Conservation (phyloP, 2,329 filamentous ascomycete species). For the Diatrype stigma region DNA sequence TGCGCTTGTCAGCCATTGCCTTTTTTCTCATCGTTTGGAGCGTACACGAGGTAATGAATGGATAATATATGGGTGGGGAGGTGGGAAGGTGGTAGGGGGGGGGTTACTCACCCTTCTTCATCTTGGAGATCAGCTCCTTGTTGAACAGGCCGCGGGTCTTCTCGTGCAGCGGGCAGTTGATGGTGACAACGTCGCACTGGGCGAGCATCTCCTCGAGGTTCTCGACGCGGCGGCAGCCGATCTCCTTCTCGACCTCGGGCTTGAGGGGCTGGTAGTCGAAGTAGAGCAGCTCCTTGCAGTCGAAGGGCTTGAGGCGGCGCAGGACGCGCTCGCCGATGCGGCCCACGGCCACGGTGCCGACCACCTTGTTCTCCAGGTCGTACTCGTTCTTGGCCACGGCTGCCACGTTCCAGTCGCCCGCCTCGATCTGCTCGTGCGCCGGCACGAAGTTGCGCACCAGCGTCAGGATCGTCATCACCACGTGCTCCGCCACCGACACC, state of each 20-base stretch:
- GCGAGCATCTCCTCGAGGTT: constrained; percentile 87
- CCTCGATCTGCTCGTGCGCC: constrained; percentile 87
- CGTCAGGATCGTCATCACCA: constrained; percentile 96
- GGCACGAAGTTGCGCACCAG: constrained; percentile 98
- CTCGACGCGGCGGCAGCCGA: constrained; percentile 87
- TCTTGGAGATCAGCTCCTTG: constrained; percentile 97
- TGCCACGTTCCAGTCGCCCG: constrained; percentile 92
- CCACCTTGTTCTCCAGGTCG: constrained; percentile 94
- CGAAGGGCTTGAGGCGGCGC: constrained; percentile 91
- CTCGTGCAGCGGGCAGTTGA: constrained; percentile 99
- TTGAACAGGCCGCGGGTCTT: constrained; percentile 96
- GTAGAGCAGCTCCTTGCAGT: constrained; percentile 99
- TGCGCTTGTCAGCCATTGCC: neutral
- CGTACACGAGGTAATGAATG: neutral
- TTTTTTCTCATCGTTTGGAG: neutral
- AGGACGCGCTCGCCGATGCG: constrained; percentile 98
- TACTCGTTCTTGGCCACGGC: constrained; percentile 97
- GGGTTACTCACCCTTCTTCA: constrained; percentile 76
- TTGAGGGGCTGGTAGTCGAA: constrained; percentile 96
- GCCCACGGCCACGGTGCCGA: constrained; percentile 95
- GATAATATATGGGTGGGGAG: no score
- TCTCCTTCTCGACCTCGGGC: constrained; percentile 86
- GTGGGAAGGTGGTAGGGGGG: neutral
- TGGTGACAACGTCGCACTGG: constrained; percentile 96
- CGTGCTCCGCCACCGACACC: constrained; percentile 97